Evolutionary conservation across 345 rosid genomes (phyloP).

Genomic region (Syzygium oleosum): DNA sequence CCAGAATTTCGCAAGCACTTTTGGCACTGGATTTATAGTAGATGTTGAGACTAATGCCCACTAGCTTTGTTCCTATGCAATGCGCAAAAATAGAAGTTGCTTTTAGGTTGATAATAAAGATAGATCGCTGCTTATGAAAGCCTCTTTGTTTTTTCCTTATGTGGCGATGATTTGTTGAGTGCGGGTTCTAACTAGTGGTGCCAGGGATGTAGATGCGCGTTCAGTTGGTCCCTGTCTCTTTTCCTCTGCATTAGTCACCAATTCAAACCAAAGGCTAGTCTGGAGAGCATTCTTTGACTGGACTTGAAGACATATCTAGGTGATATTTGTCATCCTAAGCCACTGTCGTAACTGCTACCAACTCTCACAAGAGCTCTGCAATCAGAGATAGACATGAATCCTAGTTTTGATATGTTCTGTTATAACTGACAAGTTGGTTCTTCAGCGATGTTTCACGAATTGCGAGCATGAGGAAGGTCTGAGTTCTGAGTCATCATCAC

Average conservation of each 20-base stretch:
- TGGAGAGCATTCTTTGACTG: background rate
- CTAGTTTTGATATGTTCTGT: background rate
- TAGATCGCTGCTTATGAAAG: conserved; percentile 4
- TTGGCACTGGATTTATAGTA: background rate
- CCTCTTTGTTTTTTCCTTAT: background rate
- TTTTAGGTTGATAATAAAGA: conserved; percentile 6
- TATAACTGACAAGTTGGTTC: background rate
- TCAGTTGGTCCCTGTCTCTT: background rate
- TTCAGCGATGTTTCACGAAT: background rate
- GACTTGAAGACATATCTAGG: background rate
- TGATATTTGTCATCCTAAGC: background rate
- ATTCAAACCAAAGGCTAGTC: background rate
- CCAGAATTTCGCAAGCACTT: background rate
- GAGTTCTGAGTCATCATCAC: background rate
- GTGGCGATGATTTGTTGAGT: background rate
- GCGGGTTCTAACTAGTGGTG: background rate
- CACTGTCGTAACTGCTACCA: background rate
- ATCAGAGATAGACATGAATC: background rate
- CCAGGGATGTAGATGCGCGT: background rate
- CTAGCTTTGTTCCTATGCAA: background rate
- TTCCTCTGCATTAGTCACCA: background rate
- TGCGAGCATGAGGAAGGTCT: background rate
- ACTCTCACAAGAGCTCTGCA: background rate
- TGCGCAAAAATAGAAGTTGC: conserved; percentile 2
- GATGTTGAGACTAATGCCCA: background rate